Evolutionary conservation across 2,329 filamentous ascomycete genomes (phyloP), one percentile per base, ranked within the genome.

Genomic region (Fusarium continuum): DNA sequence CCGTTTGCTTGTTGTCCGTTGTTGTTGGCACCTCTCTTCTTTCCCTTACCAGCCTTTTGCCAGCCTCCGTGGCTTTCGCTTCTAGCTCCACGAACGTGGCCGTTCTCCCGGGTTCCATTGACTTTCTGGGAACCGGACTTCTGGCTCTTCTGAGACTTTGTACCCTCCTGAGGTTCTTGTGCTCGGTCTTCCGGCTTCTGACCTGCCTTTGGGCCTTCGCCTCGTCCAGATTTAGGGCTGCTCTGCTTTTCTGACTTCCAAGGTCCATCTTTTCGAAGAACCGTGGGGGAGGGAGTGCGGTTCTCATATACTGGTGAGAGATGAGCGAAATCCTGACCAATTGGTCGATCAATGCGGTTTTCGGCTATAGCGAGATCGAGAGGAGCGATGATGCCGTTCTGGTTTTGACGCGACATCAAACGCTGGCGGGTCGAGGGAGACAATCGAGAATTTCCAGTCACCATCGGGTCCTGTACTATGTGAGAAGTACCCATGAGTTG

Each of bases 261-360:
- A 11, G 75, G 70, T 3, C 75, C 64, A 23, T 87, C 85, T 41
- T 82, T 87, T 50, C 88, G 82, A 51, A 79, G 78, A 11, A 83
- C 79, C 4, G 83, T 89, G 2, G 90, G 89, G 2, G 90, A 91
- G 3, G 90, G 88, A 0, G 88, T 90, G n/a, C 84, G 82, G 6
- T 85, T 84, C 76, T 93, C 91, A 49, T 89, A 90, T 1, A 93
- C 90, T 1, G 91, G 91, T 1, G 91, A 93, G 3, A 93, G 80
- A 65, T 82, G 83, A 35, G 81, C 79, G 44, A 79, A 71, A 8
- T 85, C 83, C 9, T 66, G 58, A 13, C 67, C 67, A 19, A 69
- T 49, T 8, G 77, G 74, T 5, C 74, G 70, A 47, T 76, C 74
- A 10, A 78, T 66, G 19, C 77, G 75, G 17, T 77, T 76, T 26